Base-by-base conservation (phyloP, 805 yeast genomes). In the Clavispora carvajalis region DNA sequence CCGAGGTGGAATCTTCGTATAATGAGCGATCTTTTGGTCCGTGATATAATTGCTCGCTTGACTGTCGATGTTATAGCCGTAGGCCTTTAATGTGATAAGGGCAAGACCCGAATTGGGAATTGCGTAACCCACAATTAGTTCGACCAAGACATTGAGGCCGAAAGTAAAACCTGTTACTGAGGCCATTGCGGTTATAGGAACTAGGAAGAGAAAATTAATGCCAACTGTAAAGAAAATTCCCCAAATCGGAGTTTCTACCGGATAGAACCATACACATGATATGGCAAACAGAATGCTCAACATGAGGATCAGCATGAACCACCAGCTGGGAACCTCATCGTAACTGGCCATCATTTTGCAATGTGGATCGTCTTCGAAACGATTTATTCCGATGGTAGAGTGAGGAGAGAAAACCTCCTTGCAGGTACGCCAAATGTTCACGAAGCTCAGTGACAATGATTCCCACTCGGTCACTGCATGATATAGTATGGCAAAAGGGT, bases 261-360 rank as follows among this genome's bases (percentile, higher is more conserved):
- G 77, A 39, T 67, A 75, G 11, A 70, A 48, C 36, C 67, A 51
- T 7, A 76, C 76, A 44, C 73, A 64, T 0, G 67, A 47, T n/a
- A 76, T 56, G 56, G 69, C 59, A 33, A 74, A 59, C 2, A 66
- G 47, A 7, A 79, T 63, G 21, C 80, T 65, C 11, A 64, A 47
- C n/a, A 76, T 41, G 30, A 80, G 65, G 12, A 76, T 62, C 3
- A 59, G 44, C 4, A 62, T 51, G 51, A 74, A 82, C 86, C 88
- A 81, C 80, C 82, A 79, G 48, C 79, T 84, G 1, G 95, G 93
- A 16, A 80, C 86, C 47, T 82, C 88, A 28, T 71, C 71, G 57
- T 82, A 82, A 40, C 59, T 63, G 34, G 71, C 46, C 81, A 79
- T 79, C 73, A 78, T 76, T 35, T 62, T 64, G 41, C 79, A 70